Evolutionary conservation across 352 stramenopile species (phyloP), one percentile per base, ranked within the genome.

Genomic region (Pythium myriotylum): DNA sequence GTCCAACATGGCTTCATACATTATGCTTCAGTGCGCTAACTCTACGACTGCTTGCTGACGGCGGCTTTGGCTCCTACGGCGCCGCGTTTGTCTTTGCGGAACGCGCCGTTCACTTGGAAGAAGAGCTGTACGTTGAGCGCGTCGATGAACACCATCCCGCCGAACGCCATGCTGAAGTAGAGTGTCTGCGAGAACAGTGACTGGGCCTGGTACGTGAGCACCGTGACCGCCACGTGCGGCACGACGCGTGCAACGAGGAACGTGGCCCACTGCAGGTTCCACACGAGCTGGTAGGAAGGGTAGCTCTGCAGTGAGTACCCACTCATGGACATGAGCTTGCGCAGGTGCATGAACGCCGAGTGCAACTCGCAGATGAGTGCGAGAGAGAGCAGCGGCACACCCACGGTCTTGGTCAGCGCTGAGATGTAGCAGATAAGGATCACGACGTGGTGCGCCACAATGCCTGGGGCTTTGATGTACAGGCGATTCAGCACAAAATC

Each of bases 391-490:
- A 92, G 67, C 33, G 84, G 81, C 41, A 92, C 78, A 32, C 84
- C 84, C 3, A 87, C 76, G 0, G 74, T 91, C 69, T 91, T 92
- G 39, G 72, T 78, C 10, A 92, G 69, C 29, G 84, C 84, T 8
- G 84, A 84, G 59, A 86, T 87, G 68, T 92, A 91, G 70, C 84
- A 92, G 54, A 89, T 79, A 43, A 92, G 75, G 64, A 92, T 83
- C 16, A 91, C 78, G 37, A 88, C 80, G 67, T 92, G 84, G 57
- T 92, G 84, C 26, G 79, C 53, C 24, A 92, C 70, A 55, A 92
- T 89, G 24, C 75, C 76, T 9, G 81, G 79, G 0, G 81, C 70
- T 61, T 91, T 91, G 67, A 87, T 70, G 60, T 92, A 90, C 35
- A 92, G 62, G 0, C 78, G 67, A 40, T 92, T 79, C 24, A 91